phyloP scores from a whole-genome alignment of 768 basidiomycete species.

The Russula griseocarnosa region DNA sequence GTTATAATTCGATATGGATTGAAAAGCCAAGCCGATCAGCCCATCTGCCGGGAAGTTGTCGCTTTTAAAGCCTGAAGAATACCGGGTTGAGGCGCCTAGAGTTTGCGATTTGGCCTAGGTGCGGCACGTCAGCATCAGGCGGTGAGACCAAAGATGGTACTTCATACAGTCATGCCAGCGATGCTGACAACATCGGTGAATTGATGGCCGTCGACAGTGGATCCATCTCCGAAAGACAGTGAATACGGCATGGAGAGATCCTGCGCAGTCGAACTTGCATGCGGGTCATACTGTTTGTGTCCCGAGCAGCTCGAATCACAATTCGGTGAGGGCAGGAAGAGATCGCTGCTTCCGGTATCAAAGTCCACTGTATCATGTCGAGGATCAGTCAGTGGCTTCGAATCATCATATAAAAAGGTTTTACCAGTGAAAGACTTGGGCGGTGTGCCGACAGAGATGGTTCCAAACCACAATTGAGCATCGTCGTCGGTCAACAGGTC shows the following conservation, averaged over 20 bases:
- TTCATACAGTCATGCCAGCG: slow-evolving; percentile 32
- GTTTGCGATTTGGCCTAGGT: slow-evolving; percentile 39
- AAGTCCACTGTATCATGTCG: slow-evolving; percentile 37
- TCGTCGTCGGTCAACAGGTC: slow-evolving; percentile 13
- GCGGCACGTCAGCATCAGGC: not conserved
- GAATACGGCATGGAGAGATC: slow-evolving; percentile 33
- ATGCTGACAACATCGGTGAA: slow-evolving; percentile 45
- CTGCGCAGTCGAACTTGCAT: slow-evolving; percentile 26
- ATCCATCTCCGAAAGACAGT: slow-evolving; percentile 41
- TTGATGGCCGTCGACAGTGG: slow-evolving; percentile 38
- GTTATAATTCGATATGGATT: slow-evolving; percentile 31
- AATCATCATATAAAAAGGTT: not conserved
- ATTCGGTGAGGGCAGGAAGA: slow-evolving; percentile 36
- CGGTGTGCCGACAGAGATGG: slow-evolving; percentile 27
- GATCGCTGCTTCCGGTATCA: slow-evolving; percentile 37
- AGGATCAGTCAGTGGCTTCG: not conserved
- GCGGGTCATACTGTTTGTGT: slow-evolving; percentile 5
- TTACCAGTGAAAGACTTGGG: slow-evolving; percentile 19
- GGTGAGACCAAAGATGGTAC: not conserved
- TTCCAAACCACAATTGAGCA: slow-evolving; percentile 23
- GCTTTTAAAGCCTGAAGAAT: slow-evolving; percentile 35
- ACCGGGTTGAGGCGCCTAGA: slow-evolving; percentile 43
- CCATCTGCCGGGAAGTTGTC: slow-evolving; percentile 39
- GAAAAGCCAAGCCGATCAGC: slow-evolving; percentile 41
- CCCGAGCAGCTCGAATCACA: slow-evolving; percentile 35